Evolutionary conservation across 208 protist genomes (phyloP).

Genomic region (Acanthamoeba healyi): DNA sequence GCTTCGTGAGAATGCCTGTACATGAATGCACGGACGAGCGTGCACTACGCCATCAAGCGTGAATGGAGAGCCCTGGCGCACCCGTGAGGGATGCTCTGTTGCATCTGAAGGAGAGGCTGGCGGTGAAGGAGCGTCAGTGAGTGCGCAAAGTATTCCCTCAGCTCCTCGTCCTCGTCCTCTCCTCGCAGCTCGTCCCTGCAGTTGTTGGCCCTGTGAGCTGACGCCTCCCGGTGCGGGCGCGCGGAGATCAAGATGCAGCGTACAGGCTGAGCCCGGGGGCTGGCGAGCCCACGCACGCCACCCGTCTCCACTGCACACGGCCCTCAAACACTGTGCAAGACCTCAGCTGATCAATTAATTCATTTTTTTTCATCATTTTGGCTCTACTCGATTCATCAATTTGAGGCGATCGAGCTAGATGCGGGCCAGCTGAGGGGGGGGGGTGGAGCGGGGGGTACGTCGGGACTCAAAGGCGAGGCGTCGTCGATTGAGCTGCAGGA

Average conservation of each 20-base stretch:
- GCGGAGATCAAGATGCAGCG: neutral
- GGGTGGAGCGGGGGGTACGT: neutral
- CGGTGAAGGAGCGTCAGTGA: neutral
- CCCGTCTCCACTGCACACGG: neutral
- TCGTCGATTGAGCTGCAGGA: neutral
- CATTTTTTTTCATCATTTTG: too few relatives aligned
- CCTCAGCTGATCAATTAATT: too few relatives aligned
- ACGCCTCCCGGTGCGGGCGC: too few relatives aligned
- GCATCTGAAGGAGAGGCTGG: neutral
- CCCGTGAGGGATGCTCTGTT: too few relatives aligned
- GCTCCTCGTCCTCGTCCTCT: slow-evolving; percentile 22
- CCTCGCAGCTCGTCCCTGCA: neutral
- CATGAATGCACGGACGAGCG: too few relatives aligned
- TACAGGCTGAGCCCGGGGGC: neutral
- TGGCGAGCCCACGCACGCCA: neutral
- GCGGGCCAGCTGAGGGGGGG: neutral
- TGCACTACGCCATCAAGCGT: too few relatives aligned
- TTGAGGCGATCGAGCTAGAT: too few relatives aligned
- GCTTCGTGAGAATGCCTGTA: too few relatives aligned
- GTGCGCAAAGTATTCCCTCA: slow-evolving; percentile 12
- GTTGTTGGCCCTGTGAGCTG: too few relatives aligned
- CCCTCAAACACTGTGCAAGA: neutral
- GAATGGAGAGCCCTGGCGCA: too few relatives aligned
- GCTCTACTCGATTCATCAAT: too few relatives aligned
- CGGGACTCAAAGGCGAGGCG: neutral